phyloP scores from a whole-genome alignment of 306 rosid species.

The Lathyrus aphaca region DNA sequence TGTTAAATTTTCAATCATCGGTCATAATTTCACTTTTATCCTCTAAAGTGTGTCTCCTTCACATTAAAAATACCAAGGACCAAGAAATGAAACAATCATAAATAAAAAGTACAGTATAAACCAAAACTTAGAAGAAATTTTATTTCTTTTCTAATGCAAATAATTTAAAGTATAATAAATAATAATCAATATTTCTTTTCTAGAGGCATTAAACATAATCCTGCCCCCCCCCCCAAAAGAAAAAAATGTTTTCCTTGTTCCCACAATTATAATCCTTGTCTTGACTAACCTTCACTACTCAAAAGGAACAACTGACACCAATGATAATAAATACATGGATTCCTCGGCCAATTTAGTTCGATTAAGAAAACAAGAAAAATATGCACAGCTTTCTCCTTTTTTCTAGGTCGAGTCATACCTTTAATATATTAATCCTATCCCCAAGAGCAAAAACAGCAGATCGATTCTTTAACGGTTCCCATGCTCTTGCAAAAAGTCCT shows the following conservation, averaged over 20 bases:
- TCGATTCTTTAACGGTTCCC: conserved; percentile 96
- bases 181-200: conserved; percentile 3
- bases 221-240: not conserved
- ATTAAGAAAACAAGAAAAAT: conserved; percentile 28
- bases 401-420: conserved; percentile 51
- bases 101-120: conserved; percentile 9
- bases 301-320: conserved; percentile 4
- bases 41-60: not conserved
- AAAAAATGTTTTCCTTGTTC: not conserved
- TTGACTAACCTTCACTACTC: conserved; percentile 24
- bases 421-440: conserved; percentile 82
- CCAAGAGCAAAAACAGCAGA: conserved; percentile 95
- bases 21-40: conserved; percentile 18
- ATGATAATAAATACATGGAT: not conserved
- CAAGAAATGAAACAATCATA: conserved; percentile 8
- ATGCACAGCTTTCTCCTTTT: conserved; percentile 12
- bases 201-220: not conserved
- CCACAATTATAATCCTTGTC: conserved; percentile 14
- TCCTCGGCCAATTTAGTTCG: conserved; percentile 31
- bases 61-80: conserved; percentile 6
- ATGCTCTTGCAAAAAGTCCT: conserved; percentile 76
- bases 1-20: conserved; percentile 4
- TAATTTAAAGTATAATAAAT: conserved; percentile 34
- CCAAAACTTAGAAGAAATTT: not conserved
- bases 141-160: not conserved